Base-by-base conservation (phyloP, 768 basidiomycete species). In the Russula emetica region DNA sequence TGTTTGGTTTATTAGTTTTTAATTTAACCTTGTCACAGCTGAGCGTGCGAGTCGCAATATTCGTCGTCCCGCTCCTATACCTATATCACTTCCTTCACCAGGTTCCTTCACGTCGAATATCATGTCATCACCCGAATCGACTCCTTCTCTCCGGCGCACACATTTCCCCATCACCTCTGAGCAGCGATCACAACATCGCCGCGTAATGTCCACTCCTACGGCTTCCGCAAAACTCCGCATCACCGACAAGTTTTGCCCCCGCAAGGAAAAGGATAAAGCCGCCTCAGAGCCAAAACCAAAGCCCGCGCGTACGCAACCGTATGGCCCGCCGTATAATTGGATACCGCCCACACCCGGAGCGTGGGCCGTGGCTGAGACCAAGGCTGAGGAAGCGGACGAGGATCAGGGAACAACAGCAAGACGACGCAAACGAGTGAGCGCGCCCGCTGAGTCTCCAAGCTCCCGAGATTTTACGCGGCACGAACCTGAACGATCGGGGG, bases 231-330 rank as follows among this genome's bases (percentile, higher is more conserved):
- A 61, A 45, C 26, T 55, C 2, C 63, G 59, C 38, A 60, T 60
- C 5, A 16, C 63, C 14, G 63, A 61, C 30, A 64, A 45, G 59
- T 28, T 64, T 4, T 64, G 54, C 32, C 9, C 59, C 8, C 63
- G 63, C 22, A 64, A 52, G 28, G 63, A 61, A 30, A 64, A 51
- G 50, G 63, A 55, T 10, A 64, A 36, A 0, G 14, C 16, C 14
- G 53, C 16, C 18, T 32, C 55, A 8, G 56, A 51, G n/a, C 63
- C 55, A 7, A 61, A 50, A 24, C 63, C 64, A 18, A 61, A 52
- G 28, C 61, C 67, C 14, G 57, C 67, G 14, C 67, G 67, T 28
- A 69, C 67, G 1, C 67, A 69, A 58, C 67, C 67, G 30, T 69
- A 69, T 28, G 67, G 66, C 18, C 62, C 66, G 0, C 67, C 67